Evolutionary conservation across 148 eudicot genomes (phyloP), one percentile per base, ranked within the genome.

Genomic region (Drosera capensis): DNA sequence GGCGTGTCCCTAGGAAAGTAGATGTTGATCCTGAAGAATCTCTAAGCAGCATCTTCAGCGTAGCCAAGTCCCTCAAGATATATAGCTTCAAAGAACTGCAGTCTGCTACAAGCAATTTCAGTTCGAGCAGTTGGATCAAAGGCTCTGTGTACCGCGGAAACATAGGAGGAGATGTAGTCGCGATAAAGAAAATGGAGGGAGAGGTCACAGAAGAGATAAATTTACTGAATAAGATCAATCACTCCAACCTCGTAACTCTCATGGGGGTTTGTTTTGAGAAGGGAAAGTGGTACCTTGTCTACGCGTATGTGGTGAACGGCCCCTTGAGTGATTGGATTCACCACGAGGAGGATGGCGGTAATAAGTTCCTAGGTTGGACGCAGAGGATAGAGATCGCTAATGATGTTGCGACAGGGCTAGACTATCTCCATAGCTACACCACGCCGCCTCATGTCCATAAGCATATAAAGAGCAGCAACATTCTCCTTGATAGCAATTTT

Each of bases 401-500:
- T 6, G 96, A 81, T 36, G 60, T 81, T 12, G 93, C 93, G 3
- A 75, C 62, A 0, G 93, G 93, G 9, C 73, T 86, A 5, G 64
- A 71, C 40, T 86, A 86, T 50, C 67, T 81, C 9, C 93, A 86
- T 51, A 67, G 64, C 59, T 81, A 72, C 51, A 74, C 93, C 19
- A 48, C 31, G 29, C 93, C 96, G 39, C 75, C 73, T 0, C 79
- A 66, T 40, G 73, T 86, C 22, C 96, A 86, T 57, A 86, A 81
- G 66, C 71, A 75, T 45, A 62, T 86, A 20, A 73, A 51, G 20
- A 71, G 74, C 43, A 50, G 65, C 61, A 79, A 76, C 43, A 58
- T 86, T 31, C 65, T 81, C 23, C 73, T 78, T 1, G 63, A 53
- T 14, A 46, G 51, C 7, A 65, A 69, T 14, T 58, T 81, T 46